phyloP scores from a whole-genome alignment of 768 basidiomycete species.

The Russula sp. region DNA sequence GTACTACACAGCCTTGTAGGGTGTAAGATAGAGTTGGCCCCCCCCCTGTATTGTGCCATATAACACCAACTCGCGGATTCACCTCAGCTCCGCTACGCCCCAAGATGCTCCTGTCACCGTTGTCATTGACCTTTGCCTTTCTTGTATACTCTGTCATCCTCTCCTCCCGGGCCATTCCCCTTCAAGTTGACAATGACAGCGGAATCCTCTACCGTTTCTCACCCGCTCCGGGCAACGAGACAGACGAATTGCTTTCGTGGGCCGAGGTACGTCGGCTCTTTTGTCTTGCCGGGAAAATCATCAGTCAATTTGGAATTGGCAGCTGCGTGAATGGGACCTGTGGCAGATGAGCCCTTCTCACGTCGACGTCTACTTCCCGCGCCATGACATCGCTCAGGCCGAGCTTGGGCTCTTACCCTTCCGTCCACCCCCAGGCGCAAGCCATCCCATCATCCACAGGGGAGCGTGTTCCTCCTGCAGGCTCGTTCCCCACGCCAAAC shows the following conservation, averaged over 20 bases:
- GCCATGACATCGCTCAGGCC: conserved; percentile 19
- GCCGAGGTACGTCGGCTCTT: conserved; percentile 10
- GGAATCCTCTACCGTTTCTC: conserved; percentile 15
- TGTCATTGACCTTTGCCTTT: not conserved
- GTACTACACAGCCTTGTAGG: too few relatives aligned
- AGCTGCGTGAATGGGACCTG: conserved; percentile 43
- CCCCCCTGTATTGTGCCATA: too few relatives aligned
- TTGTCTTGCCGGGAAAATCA: not conserved
- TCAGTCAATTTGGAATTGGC: not conserved
- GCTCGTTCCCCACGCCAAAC: not conserved
- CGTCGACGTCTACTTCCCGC: conserved; percentile 44
- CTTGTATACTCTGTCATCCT: not conserved
- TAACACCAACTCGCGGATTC: not conserved
- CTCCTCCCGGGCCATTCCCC: not conserved
- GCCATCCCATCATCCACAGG: conserved; percentile 17
- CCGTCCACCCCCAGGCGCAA: conserved; percentile 6
- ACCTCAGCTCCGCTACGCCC: not conserved
- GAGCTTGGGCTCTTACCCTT: conserved; percentile 19
- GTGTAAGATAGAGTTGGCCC: too few relatives aligned
- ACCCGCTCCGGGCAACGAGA: conserved; percentile 1
- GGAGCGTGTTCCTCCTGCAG: conserved; percentile 28
- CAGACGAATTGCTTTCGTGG: conserved; percentile 12
- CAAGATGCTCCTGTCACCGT: not conserved
- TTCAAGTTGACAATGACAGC: not conserved
- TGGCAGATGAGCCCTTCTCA: conserved; percentile 42